Evolutionary conservation across 352 stramenopile species (phyloP).

Genomic region (Phytophthora cryptogea): DNA sequence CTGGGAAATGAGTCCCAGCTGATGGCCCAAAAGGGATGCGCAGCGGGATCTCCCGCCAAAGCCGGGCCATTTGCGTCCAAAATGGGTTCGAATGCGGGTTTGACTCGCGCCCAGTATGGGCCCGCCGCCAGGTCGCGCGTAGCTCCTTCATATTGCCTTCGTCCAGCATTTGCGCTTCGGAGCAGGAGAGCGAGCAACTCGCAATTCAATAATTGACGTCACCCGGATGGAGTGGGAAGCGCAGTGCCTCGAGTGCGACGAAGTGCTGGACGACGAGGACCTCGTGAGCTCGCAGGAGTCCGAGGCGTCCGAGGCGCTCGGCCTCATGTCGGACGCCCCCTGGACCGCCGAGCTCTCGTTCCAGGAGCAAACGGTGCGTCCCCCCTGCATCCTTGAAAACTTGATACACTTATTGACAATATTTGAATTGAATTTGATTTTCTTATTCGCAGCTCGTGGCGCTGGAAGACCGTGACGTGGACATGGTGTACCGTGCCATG

Average conservation of each 20-base stretch:
- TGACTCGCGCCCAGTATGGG: conserved; percentile 26
- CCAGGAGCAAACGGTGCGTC: conserved; percentile 49
- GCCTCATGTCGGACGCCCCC: conserved; percentile 19
- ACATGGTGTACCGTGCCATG: conserved; percentile 76
- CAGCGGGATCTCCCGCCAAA: conserved; percentile 26
- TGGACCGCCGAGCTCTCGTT: conserved; percentile 37
- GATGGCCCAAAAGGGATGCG: conserved; percentile 18
- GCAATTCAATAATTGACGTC: conserved; percentile 3
- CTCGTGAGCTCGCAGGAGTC: conserved; percentile 48
- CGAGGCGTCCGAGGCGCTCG: conserved; percentile 21
- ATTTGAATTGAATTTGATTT: conserved; percentile 8
- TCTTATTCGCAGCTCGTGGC: conserved; percentile 52
- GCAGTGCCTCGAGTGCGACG: conserved; percentile 76
- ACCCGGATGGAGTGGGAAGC: conserved; percentile 60
- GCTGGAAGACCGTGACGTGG: conserved; percentile 74
- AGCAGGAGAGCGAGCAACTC: conserved; percentile 9
- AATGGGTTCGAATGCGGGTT: not conserved
- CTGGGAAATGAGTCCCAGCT: not conserved
- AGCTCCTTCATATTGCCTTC: conserved; percentile 36
- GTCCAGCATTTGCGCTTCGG: conserved; percentile 38
- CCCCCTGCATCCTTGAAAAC: not conserved
- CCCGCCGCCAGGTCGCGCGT: conserved; percentile 19
- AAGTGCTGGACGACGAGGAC: conserved; percentile 77
- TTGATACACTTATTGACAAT: conserved; percentile 13
- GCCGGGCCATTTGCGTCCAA: conserved; percentile 22